Conservation (phyloP, 2,329 filamentous ascomycete genomes). For the Venturiaceae sp. region DNA sequence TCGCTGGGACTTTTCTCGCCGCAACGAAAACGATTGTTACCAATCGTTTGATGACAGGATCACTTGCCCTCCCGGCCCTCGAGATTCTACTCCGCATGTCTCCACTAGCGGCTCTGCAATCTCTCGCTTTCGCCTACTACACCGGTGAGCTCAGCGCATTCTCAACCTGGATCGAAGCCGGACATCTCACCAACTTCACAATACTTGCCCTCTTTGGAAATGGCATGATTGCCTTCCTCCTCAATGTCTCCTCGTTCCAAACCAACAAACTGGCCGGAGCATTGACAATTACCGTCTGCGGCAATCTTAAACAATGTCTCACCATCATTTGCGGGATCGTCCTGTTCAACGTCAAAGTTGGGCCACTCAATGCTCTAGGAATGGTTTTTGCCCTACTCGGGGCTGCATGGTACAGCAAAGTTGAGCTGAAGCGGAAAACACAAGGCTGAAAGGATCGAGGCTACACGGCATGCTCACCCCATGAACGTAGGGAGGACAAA, state of each 20-base stretch:
- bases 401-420: conserved; percentile 8
- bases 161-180: conserved; percentile 11
- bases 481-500: too few species aligned
- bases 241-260: conserved; percentile 28
- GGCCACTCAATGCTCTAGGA: conserved; percentile 39
- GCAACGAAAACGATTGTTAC: conserved; percentile 51
- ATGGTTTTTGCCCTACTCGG: conserved; percentile 8
- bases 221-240: conserved; percentile 21
- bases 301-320: conserved; percentile 26
- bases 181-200: conserved; percentile 15
- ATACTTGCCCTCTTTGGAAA: conserved; percentile 19
- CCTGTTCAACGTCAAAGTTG: conserved; percentile 23
- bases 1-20: conserved; percentile 27
- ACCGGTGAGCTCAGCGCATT: conserved; percentile 37
- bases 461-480: not conserved
- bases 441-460: not conserved
- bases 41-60: conserved; percentile 55
- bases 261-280: conserved; percentile 28
- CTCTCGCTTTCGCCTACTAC: conserved; percentile 40
- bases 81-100: conserved; percentile 56
- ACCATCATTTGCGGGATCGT: conserved; percentile 27
- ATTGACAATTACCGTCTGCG: conserved; percentile 25
- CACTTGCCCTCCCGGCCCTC: conserved; percentile 45
- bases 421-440: conserved; percentile 4
- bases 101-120: conserved; percentile 48